Conservation (phyloP, 805 yeast genomes). For the Maudiozyma bulderi region DNA sequence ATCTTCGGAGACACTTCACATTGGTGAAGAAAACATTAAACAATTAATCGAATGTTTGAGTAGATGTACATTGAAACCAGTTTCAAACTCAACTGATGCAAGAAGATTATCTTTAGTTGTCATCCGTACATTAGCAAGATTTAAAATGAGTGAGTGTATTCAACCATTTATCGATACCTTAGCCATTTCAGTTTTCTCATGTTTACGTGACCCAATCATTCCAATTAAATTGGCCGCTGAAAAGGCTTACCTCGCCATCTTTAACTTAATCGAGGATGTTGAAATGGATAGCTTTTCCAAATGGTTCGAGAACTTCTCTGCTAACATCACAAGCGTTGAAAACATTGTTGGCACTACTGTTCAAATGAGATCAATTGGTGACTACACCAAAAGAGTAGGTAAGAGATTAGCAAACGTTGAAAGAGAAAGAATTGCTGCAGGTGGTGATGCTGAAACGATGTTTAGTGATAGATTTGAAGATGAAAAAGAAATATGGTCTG, state of each 20-base stretch:
- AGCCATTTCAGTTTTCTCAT: slow-evolving; percentile 66
- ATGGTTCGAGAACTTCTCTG: slow-evolving; percentile 49
- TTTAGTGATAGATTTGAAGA: slow-evolving; percentile 81
- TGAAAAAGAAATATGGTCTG: slow-evolving; percentile 80
- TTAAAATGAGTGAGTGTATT: slow-evolving; percentile 41
- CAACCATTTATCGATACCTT: slow-evolving; percentile 45
- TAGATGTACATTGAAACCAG: slow-evolving; percentile 41
- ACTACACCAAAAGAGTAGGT: slow-evolving; percentile 88
- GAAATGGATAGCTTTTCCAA: slow-evolving; percentile 41
- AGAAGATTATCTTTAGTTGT: slow-evolving; percentile 72
- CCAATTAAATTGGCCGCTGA: slow-evolving; percentile 94
- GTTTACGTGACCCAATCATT: slow-evolving; percentile 79
- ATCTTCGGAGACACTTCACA: slow-evolving; percentile 27
- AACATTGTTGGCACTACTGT: slow-evolving; percentile 40
- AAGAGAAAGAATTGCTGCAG: slow-evolving; percentile 78
- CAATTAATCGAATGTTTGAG: slow-evolving; percentile 44
- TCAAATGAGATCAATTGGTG: slow-evolving; percentile 68
- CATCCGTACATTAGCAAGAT: slow-evolving; percentile 62
- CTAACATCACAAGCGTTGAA: slow-evolving; percentile 20
- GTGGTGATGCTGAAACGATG: slow-evolving; percentile 82
- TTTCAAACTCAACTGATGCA: slow-evolving; percentile 58
- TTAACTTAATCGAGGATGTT: slow-evolving; percentile 62
- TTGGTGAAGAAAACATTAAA: slow-evolving; percentile 35
- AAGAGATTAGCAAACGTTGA: slow-evolving; percentile 75
- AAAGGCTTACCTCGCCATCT: slow-evolving; percentile 68